These are phyloP conservation scores for Ceratocystis cubensis DNA, from an alignment of 2,329 filamentous ascomycete species.

Conservation along the genomic window DNA sequence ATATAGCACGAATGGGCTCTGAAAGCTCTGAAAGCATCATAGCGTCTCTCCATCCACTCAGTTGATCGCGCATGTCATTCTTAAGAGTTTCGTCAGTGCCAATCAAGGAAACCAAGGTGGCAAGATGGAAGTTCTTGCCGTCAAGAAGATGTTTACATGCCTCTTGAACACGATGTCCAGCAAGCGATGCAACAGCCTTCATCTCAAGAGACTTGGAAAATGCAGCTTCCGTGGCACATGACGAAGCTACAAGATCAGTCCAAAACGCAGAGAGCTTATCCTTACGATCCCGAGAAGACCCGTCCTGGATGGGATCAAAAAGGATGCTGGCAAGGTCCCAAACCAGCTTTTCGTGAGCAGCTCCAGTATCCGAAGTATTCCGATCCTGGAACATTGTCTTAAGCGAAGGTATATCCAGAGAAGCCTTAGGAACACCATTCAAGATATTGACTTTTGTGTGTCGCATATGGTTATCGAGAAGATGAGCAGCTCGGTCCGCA, in stretches of 20 bases:
- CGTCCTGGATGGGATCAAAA: conserved; percentile 52
- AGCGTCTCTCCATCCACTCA: conserved; percentile 71
- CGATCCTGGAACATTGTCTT: conserved; percentile 33
- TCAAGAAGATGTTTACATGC: conserved; percentile 70
- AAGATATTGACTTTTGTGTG: conserved; percentile 41
- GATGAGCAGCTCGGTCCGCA: conserved; percentile 43
- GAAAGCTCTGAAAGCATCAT: conserved; percentile 80
- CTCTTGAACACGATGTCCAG: conserved; percentile 64
- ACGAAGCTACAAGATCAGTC: conserved; percentile 51
- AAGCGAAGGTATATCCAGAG: conserved; percentile 31
- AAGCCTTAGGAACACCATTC: conserved; percentile 49
- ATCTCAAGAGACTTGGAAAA: conserved; percentile 59
- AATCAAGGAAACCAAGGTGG: conserved; percentile 71
- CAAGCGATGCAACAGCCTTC: conserved; percentile 68
- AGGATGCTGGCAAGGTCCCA: conserved; percentile 82
- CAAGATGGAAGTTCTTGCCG: conserved; percentile 69
- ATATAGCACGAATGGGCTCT: conserved; percentile 71
- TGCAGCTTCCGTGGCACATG: conserved; percentile 41
- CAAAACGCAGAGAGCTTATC: conserved; percentile 56
- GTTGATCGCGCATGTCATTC: conserved; percentile 64
- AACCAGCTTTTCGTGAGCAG: conserved; percentile 55
- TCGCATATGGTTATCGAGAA: conserved; percentile 43
- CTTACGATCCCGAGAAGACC: conserved; percentile 34
- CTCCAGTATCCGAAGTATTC: conserved; percentile 34
- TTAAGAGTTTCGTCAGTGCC: conserved; percentile 57